Conservation (phyloP, 1,284 basidiomycete species). For the Rhodotorula sp. region DNA sequence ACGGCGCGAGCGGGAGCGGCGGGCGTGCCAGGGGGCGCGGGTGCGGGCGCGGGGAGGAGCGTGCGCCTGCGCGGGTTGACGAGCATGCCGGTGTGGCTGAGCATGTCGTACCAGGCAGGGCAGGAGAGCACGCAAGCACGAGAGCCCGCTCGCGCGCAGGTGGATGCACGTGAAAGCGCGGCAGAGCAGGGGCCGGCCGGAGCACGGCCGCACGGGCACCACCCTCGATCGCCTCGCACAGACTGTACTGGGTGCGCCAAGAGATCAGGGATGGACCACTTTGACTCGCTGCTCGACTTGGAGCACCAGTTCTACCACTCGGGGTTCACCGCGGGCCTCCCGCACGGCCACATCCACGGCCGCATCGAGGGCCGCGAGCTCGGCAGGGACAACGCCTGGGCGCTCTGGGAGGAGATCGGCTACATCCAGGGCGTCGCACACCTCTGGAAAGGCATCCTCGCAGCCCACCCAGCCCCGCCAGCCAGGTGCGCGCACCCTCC, state of each 20-base stretch:
- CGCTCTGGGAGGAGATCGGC: conserved; percentile 95
- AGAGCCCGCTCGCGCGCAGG: no score
- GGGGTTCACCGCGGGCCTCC: conserved; percentile 62
- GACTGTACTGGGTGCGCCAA: neutral
- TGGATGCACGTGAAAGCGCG: no score
- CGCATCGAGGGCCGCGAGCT: conserved; percentile 88
- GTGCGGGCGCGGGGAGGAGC: neutral
- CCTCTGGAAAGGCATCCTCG: conserved; percentile 63
- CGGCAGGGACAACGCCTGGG: conserved; percentile 86
- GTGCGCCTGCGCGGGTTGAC: neutral
- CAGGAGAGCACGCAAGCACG: neutral
- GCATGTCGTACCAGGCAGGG: neutral
- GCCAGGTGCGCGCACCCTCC: conserved; percentile 45
- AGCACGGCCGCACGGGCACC: no score
- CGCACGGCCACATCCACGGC: conserved; percentile 85
- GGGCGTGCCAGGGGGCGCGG: neutral
- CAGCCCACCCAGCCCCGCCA: conserved; percentile 38
- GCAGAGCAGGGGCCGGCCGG: no score
- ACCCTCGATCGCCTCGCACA: no score
- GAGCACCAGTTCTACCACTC: conserved; percentile 16
- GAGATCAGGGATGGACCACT: neutral
- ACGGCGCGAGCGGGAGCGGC: neutral
- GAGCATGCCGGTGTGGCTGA: neutral
- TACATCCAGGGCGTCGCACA: conserved; percentile 83
- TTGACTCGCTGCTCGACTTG: conserved; percentile 22